phyloP scores from a whole-genome alignment of 2,329 filamentous ascomycete species.

The Allantophomopsis lycopodina region DNA sequence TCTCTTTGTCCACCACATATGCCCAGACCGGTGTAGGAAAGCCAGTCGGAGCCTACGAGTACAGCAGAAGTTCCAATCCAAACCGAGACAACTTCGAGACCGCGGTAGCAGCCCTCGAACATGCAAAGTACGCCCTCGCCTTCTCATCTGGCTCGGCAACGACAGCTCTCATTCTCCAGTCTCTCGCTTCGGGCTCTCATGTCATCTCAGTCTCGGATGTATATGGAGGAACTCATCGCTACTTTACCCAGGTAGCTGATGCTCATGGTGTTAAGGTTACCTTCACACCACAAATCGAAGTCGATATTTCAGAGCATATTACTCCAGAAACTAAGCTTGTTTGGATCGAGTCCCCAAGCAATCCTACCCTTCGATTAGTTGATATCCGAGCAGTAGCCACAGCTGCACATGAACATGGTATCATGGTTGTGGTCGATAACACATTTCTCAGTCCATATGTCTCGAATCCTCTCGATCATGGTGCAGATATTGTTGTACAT shows the following conservation, averaged over 20 bases:
- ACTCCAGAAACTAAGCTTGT: conserved; percentile 81
- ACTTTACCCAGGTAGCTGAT: conserved; percentile 95
- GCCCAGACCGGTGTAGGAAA: conserved; percentile 81
- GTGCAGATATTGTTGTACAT: conserved; percentile 93
- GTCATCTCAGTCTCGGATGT: conserved; percentile 95
- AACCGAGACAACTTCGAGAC: conserved; percentile 92
- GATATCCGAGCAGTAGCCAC: conserved; percentile 80
- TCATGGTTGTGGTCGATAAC: conserved; percentile 97
- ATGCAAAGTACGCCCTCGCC: conserved; percentile 82
- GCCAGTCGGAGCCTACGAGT: conserved; percentile 83
- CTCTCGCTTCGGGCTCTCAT: conserved; percentile 79
- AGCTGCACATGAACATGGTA: conserved; percentile 74
- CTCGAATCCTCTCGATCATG: conserved; percentile 89
- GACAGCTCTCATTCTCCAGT: conserved; percentile 87
- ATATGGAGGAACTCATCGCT: conserved; percentile 94
- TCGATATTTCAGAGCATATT: conserved; percentile 76
- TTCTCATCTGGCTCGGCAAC: conserved; percentile 92
- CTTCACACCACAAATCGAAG: conserved; percentile 84
- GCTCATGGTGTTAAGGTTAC: conserved; percentile 91
- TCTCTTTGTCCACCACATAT: conserved; percentile 93
- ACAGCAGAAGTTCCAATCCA: conserved; percentile 85
- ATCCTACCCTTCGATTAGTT: conserved; percentile 84
- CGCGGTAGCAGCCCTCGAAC: conserved; percentile 82
- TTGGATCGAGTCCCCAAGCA: conserved; percentile 94
- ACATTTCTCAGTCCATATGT: conserved; percentile 95